Conservation (phyloP, 208 protist genomes). For the Acanthamoeba divionensis region DNA sequence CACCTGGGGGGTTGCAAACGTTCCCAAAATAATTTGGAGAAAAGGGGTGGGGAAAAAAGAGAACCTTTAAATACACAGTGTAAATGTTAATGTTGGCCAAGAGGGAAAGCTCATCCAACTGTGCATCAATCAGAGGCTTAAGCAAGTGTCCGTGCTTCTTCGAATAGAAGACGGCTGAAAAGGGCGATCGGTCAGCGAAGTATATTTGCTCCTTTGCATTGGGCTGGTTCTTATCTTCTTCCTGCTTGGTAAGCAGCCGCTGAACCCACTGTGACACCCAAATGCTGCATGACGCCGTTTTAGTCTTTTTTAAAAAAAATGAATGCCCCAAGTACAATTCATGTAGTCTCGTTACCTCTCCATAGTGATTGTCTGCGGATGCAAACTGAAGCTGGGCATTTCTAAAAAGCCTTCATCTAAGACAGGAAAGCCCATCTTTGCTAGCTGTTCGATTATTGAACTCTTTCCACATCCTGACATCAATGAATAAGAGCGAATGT, state of each 20-base stretch:
- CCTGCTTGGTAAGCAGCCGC: not conserved
- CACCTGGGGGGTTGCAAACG: no score
- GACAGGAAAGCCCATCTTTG: slow-evolving; percentile 6
- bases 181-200: slow-evolving; percentile 7
- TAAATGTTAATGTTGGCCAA: slow-evolving; percentile 43
- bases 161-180: slow-evolving; percentile 4
- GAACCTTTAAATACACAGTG: slow-evolving; percentile 23
- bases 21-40: no score
- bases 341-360: no score
- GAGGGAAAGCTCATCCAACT: not conserved
- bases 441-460: not conserved
- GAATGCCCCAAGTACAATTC: no score
- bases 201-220: not conserved
- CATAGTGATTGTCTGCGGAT: slow-evolving; percentile 45
- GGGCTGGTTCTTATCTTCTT: not conserved
- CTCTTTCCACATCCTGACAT: slow-evolving; percentile 46
- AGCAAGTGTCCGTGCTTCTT: slow-evolving; percentile 7
- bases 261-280: slow-evolving; percentile 42
- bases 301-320: no score
- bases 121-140: not conserved
- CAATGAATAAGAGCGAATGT: not conserved
- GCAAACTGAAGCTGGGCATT: slow-evolving; percentile 17
- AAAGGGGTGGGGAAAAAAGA: no score
- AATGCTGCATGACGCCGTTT: no score
- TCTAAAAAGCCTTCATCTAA: slow-evolving; percentile 37